Evolutionary conservation across 2,329 filamentous ascomycete species (phyloP).

Genomic region (Epichloe scottii): DNA sequence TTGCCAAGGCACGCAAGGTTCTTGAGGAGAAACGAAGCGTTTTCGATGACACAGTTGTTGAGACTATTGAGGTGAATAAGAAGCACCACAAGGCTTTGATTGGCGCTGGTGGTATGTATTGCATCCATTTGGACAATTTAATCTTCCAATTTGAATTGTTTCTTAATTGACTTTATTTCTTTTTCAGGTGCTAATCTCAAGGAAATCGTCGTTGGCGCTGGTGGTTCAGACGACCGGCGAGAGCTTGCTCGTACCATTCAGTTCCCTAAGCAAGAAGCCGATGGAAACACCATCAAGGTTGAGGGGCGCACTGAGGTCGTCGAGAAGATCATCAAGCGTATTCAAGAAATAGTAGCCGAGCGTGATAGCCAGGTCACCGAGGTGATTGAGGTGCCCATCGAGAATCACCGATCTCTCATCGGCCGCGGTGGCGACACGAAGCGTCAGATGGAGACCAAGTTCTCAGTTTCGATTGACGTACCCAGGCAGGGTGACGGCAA

Average conservation of each 20-base stretch:
- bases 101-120: slow-evolving; percentile 65
- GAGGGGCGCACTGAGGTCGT: slow-evolving; percentile 78
- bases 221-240: slow-evolving; percentile 76
- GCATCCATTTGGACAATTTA: neutral
- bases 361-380: slow-evolving; percentile 73
- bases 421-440: slow-evolving; percentile 83
- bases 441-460: slow-evolving; percentile 72
- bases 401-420: slow-evolving; percentile 85
- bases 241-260: slow-evolving; percentile 81
- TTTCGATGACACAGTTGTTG: slow-evolving; percentile 80
- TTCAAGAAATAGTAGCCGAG: slow-evolving; percentile 70
- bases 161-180: slow-evolving; percentile 3
- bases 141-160: neutral
- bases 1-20: slow-evolving; percentile 82
- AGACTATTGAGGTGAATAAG: slow-evolving; percentile 81
- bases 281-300: slow-evolving; percentile 73
- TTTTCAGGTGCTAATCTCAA: slow-evolving; percentile 64
- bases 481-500: slow-evolving; percentile 77
- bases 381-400: slow-evolving; percentile 67
- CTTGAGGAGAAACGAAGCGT: slow-evolving; percentile 75
- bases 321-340: slow-evolving; percentile 74
- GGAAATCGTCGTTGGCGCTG: slow-evolving; percentile 74
- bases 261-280: slow-evolving; percentile 81
- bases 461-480: slow-evolving; percentile 79
- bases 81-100: slow-evolving; percentile 88